Percentiles rank a stretch among this genome's conserved stretches.
phyloP scores from a whole-genome alignment of 805 yeast species.

The Phaffomyces thermotolerans region DNA sequence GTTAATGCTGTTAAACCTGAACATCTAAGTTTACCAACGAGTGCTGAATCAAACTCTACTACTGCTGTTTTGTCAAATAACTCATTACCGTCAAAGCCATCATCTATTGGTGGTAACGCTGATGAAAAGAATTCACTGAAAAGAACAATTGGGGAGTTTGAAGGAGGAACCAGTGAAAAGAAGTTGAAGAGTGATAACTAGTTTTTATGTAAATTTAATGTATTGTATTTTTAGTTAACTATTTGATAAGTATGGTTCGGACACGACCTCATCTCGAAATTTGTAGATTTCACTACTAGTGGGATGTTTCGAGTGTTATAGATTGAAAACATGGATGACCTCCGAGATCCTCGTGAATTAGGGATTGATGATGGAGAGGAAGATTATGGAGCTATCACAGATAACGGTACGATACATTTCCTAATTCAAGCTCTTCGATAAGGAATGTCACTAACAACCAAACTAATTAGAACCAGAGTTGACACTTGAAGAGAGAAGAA shows the following conservation, averaged over 20 bases:
- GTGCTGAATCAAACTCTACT: background rate
- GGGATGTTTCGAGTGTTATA: no score
- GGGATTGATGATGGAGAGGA: background rate
- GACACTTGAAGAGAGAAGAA: background rate
- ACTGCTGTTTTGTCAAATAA: no score
- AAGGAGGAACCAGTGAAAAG: constrained; percentile 26
- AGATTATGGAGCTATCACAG: constrained; percentile 10
- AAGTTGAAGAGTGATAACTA: constrained; percentile 13
- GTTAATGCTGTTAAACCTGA: background rate
- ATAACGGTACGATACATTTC: constrained; percentile 6
- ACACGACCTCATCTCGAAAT: background rate
- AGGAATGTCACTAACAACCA: background rate
- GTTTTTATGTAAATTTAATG: background rate
- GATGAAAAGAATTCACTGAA: constrained; percentile 10
- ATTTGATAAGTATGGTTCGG: background rate
- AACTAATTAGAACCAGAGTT: background rate
- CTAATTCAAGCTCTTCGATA: no score
- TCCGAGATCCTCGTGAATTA: constrained; percentile 11
- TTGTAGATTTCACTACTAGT: no score
- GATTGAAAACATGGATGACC: constrained; percentile 6
- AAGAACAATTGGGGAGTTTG: constrained; percentile 21
- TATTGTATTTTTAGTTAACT: background rate
- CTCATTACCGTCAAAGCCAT: constrained; percentile 14
- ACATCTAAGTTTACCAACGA: background rate
- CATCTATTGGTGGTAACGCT: background rate